phyloP scores from a whole-genome alignment of 108 stramenopile genomes.

The Nannochloropsis oceanica region DNA sequence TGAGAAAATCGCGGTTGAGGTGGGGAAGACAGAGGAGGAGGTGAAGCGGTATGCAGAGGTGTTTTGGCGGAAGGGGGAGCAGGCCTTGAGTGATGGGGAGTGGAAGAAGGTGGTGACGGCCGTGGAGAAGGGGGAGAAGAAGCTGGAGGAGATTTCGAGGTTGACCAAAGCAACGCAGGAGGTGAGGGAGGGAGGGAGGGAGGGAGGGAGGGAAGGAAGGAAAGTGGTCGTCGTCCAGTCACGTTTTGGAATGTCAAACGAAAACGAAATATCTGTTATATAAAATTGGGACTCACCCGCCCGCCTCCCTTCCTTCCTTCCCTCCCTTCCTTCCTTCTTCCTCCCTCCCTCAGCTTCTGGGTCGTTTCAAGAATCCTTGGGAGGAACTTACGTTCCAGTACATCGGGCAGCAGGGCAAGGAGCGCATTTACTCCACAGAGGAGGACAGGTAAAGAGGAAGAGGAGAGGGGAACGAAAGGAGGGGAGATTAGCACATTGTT shows the following conservation, averaged over 20 bases:
- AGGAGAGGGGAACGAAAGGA: background rate
- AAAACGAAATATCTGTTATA: too few relatives aligned
- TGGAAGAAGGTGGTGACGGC: conserved; percentile 35
- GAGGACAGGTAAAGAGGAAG: background rate
- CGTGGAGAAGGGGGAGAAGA: conserved; percentile 40
- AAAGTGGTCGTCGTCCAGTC: background rate
- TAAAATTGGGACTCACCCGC: too few relatives aligned
- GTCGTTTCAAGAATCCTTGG: conserved; percentile 35
- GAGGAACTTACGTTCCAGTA: conserved; percentile 38
- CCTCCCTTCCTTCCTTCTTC: background rate
- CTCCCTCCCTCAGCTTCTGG: conserved; percentile 13
- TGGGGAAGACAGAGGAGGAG: conserved; percentile 30
- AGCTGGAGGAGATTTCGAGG: conserved; percentile 36
- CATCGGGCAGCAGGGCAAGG: background rate
- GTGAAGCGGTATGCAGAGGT: conserved; percentile 32
- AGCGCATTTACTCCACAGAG: background rate
- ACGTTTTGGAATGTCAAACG: background rate
- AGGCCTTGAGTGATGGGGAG: conserved; percentile 8
- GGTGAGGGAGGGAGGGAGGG: background rate
- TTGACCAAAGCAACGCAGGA: background rate
- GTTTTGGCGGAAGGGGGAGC: conserved; percentile 32
- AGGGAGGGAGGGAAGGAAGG: background rate
- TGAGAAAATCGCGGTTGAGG: conserved; percentile 3
- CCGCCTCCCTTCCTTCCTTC: background rate
- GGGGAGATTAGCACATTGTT: background rate